phyloP scores from a whole-genome alignment of 441 rosid species.

The Mallotus japonicus region DNA sequence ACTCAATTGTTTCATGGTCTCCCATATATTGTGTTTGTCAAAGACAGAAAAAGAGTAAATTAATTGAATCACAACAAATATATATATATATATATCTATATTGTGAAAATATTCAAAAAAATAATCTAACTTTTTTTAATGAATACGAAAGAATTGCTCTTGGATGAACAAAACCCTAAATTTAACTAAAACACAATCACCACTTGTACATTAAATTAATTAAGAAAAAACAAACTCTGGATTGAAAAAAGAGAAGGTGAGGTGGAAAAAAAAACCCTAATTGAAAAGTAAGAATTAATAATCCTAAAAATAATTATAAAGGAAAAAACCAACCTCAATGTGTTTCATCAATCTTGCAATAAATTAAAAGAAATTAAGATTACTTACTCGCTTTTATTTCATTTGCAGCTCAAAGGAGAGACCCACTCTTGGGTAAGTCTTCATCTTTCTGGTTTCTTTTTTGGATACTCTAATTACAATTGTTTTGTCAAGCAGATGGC shows the following conservation, averaged over 20 bases:
- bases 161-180: neutral
- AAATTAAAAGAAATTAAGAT: neutral
- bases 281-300: no score
- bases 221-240: neutral
- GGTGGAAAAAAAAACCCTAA: no score
- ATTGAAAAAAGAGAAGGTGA: neutral
- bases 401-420: conserved; percentile 97
- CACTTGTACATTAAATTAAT: neutral
- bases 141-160: neutral
- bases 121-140: neutral
- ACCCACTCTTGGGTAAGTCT: conserved; percentile 98
- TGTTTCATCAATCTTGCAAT: neutral
- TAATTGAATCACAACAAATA: neutral
- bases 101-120: neutral
- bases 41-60: no score
- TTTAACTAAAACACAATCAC: neutral
- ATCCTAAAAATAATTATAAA: no score
- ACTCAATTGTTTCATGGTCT: no score
- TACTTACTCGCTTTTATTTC: conserved; percentile 13
- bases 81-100: no score
- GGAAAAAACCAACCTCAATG: neutral
- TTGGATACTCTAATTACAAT: no score
- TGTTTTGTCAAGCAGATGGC: no score
- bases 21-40: no score
- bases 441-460: no score